phyloP scores from a whole-genome alignment of 305 asterid genomes.

The Ajuga reptans region DNA sequence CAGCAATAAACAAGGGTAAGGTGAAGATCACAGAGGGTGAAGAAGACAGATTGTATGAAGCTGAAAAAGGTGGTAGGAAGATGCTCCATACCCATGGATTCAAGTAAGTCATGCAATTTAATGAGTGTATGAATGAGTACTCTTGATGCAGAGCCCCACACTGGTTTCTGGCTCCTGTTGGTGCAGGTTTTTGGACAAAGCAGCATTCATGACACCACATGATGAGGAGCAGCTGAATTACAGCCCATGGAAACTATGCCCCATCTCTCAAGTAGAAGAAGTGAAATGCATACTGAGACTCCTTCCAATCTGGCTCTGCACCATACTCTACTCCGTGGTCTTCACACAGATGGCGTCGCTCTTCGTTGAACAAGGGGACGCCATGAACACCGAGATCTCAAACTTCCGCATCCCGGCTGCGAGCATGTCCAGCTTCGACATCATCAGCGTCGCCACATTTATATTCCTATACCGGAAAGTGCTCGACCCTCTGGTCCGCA shows the following conservation, averaged over 20 bases:
- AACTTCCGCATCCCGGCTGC: slow-evolving; percentile 50
- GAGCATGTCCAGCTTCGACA: slow-evolving; percentile 56
- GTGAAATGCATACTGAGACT: slow-evolving; percentile 44
- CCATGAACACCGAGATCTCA: slow-evolving; percentile 38
- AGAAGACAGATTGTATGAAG: slow-evolving; percentile 21
- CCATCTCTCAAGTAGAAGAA: slow-evolving; percentile 54
- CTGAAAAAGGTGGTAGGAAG: slow-evolving; percentile 19
- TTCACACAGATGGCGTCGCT: slow-evolving; percentile 62
- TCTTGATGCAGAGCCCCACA: too few species aligned
- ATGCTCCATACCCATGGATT: slow-evolving; percentile 46
- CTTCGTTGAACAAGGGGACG: slow-evolving; percentile 54
- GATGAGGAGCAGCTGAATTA: slow-evolving; percentile 31
- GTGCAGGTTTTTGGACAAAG: slow-evolving; percentile 41
- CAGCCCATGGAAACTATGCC: slow-evolving; percentile 46
- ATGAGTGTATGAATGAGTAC: too few species aligned
- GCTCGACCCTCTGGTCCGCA: slow-evolving; percentile 34
- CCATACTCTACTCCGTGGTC: slow-evolving; percentile 49
- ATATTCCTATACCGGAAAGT: slow-evolving; percentile 48
- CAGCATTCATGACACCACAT: slow-evolving; percentile 34
- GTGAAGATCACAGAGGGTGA: slow-evolving; percentile 19
- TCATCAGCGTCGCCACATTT: slow-evolving; percentile 47
- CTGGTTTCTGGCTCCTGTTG: background rate
- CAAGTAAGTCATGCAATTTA: slow-evolving; percentile 27
- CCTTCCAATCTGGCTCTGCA: slow-evolving; percentile 56
- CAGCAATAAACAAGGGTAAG: slow-evolving; percentile 35